phyloP scores from a whole-genome alignment of 2,329 filamentous ascomycete species.

The Bipolaris oryzae region DNA sequence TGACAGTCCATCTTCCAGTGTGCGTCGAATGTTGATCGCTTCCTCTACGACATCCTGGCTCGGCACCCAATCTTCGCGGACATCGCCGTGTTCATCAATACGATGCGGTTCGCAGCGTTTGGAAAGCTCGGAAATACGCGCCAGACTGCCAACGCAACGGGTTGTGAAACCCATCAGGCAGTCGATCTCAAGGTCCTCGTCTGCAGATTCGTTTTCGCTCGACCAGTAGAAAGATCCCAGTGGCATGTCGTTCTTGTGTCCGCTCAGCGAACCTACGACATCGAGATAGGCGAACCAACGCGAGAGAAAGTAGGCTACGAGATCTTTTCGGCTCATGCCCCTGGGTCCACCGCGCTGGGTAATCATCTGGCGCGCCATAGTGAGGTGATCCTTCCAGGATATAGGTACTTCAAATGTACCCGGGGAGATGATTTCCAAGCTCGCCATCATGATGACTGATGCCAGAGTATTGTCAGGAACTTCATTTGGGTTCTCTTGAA shows the following conservation, averaged over 20 bases:
- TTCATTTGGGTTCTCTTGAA: conserved; percentile 56
- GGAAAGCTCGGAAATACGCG: conserved; percentile 73
- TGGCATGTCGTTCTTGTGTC: conserved; percentile 55
- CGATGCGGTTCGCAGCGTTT: conserved; percentile 70
- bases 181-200: conserved; percentile 73
- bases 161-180: conserved; percentile 82
- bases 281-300: conserved; percentile 87
- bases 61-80: conserved; percentile 64
- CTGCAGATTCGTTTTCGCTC: conserved; percentile 54
- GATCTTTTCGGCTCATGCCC: conserved; percentile 56
- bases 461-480: conserved; percentile 77
- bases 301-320: conserved; percentile 73
- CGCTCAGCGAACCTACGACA: conserved; percentile 74
- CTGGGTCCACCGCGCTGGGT: conserved; percentile 67
- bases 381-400: conserved; percentile 79
- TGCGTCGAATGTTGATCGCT: conserved; percentile 65
- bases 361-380: conserved; percentile 77
- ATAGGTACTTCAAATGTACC: conserved; percentile 81
- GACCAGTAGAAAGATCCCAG: conserved; percentile 53
- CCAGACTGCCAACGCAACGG: conserved; percentile 71
- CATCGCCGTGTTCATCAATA: conserved; percentile 60
- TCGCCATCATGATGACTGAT: conserved; percentile 83
- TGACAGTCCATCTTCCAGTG: conserved; percentile 63
- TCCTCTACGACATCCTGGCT: conserved; percentile 58
- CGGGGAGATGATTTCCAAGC: conserved; percentile 81